These are phyloP conservation scores for Pichia sp. DNA, from an alignment of 1,139 yeast species.

Conservation along the genomic window DNA sequence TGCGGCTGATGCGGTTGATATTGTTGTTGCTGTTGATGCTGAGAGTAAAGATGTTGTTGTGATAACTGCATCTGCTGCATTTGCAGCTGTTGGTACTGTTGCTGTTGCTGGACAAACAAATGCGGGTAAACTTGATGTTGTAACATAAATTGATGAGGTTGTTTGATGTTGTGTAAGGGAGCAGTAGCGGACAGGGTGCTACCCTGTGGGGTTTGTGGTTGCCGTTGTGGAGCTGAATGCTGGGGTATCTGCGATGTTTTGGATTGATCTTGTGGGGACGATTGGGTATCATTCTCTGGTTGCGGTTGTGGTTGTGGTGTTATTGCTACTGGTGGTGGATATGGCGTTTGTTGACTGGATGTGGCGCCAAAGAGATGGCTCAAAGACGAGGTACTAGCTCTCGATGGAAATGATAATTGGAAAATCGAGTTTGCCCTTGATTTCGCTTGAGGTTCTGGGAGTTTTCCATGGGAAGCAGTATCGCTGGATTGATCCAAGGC, in stretches of 20 bases:
- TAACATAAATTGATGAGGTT: slow-evolving; percentile 9
- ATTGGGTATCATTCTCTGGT: not conserved
- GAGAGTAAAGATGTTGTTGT: slow-evolving; percentile 4
- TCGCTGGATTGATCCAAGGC: not conserved
- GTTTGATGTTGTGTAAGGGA: not conserved
- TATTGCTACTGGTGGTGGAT: not conserved
- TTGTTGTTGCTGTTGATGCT: slow-evolving; percentile 20
- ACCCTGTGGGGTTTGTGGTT: not conserved
- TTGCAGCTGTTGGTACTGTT: slow-evolving; percentile 10
- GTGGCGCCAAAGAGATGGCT: not conserved
- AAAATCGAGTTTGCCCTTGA: slow-evolving; percentile 10
- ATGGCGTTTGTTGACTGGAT: not conserved
- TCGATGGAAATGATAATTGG: slow-evolving; percentile 7
- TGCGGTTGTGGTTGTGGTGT: not conserved
- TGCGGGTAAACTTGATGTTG: slow-evolving; percentile 32
- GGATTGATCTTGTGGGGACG: not conserved
- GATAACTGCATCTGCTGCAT: slow-evolving; percentile 3
- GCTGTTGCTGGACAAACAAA: slow-evolving; percentile 27
- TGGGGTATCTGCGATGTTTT: not conserved
- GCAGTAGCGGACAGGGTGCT: not conserved
- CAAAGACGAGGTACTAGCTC: slow-evolving; percentile 1
- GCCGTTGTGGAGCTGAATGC: not conserved
- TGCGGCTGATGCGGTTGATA: slow-evolving; percentile 20
- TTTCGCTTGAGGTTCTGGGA: not conserved
- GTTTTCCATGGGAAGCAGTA: not conserved